A percentile compares a stretch with the other conserved stretches of the same genome.
phyloP scores from a whole-genome alignment of 163 green algal genomes.

The Volvox carteri region DNA sequence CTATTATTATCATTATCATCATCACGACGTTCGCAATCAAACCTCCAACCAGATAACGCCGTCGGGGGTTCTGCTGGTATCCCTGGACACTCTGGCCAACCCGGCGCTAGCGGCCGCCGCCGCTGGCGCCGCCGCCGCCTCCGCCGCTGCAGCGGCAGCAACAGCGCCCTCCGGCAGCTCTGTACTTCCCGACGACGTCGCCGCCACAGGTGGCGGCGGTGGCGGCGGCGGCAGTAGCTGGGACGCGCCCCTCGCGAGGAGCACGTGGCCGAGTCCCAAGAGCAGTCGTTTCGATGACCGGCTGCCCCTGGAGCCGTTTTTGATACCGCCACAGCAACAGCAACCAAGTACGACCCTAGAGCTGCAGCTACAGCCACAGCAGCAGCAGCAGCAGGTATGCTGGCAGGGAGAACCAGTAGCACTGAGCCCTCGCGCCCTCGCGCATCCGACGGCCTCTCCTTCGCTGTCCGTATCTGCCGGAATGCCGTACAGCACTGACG shows the following conservation, averaged over 20 bases:
- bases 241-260: conserved; percentile 21
- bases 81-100: neutral
- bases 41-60: conserved; percentile 49
- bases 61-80: conserved; percentile 19
- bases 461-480: conserved; percentile 13
- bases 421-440: too few species aligned
- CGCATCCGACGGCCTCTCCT: neutral
- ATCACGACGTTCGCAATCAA: too few species aligned
- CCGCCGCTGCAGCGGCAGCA: neutral
- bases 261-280: conserved; percentile 53
- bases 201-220: neutral
- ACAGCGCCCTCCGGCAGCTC: neutral
- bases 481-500: neutral
- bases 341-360: neutral
- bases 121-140: neutral
- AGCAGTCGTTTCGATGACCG: conserved; percentile 48
- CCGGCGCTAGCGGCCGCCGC: neutral
- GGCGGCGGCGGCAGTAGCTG: neutral
- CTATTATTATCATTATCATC: too few species aligned
- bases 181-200: neutral
- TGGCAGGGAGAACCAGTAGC: too few species aligned
- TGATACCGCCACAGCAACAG: neutral
- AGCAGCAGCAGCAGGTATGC: neutral
- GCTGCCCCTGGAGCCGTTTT: neutral
- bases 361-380: neutral